A percentile compares a stretch with the other conserved stretches of the same genome.
Evolutionary conservation across 768 basidiomycete genomes (phyloP).

Genomic region (Glaciozyma martinii): DNA sequence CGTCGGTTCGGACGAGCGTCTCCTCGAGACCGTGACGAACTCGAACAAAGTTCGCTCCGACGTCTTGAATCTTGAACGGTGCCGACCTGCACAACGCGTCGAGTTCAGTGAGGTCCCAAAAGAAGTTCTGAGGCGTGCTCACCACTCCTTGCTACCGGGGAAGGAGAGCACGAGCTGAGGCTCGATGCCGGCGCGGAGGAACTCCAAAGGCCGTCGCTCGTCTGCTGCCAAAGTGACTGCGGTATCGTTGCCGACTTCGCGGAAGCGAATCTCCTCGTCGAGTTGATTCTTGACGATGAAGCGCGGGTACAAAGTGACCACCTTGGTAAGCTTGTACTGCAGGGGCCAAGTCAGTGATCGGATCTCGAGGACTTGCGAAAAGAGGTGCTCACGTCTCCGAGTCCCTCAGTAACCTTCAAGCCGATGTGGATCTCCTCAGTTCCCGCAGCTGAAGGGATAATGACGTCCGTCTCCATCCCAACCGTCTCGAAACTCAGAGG

Average conservation of each 20-base stretch:
- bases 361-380: background rate
- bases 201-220: conserved; percentile 58
- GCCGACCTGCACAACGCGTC: conserved; percentile 57
- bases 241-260: conserved; percentile 73
- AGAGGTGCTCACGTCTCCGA: conserved; percentile 56
- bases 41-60: conserved; percentile 72
- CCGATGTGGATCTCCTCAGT: conserved; percentile 63
- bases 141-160: conserved; percentile 79
- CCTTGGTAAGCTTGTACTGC: conserved; percentile 82
- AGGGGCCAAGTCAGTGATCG: background rate
- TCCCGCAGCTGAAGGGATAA: conserved; percentile 56
- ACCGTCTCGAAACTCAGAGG: conserved; percentile 85
- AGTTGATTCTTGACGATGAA: conserved; percentile 82
- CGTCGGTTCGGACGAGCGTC: conserved; percentile 62
- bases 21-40: conserved; percentile 43
- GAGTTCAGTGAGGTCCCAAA: no score
- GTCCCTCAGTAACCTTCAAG: conserved; percentile 81
- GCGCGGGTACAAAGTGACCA: conserved; percentile 81
- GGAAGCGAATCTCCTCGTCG: conserved; percentile 58
- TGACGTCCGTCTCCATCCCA: conserved; percentile 74
- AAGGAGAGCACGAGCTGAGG: conserved; percentile 75
- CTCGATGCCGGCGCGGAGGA: conserved; percentile 57
- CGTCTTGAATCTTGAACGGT: conserved; percentile 82
- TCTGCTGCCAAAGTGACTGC: conserved; percentile 57
- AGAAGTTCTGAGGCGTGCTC: conserved; percentile 29